Evolutionary conservation across 2,329 filamentous ascomycete species (phyloP).

Genomic region (Aaosphaeria arxii): DNA sequence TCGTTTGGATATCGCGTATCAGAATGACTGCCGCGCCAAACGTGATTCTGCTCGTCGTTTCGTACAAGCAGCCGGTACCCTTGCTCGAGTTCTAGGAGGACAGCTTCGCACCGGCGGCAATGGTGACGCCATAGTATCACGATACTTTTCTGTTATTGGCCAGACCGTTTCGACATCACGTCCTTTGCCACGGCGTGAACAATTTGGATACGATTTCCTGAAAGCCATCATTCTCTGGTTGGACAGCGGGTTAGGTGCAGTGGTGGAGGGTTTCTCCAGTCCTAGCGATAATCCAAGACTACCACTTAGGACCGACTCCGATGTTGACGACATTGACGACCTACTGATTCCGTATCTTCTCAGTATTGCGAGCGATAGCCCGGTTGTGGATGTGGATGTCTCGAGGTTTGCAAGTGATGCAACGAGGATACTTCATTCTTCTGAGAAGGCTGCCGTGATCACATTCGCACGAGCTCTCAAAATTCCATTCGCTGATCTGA

Average conservation of each 20-base stretch:
- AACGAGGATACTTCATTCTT: constrained; percentile 50
- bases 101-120: constrained; percentile 45
- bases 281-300: constrained; percentile 44
- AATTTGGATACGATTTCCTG: constrained; percentile 64
- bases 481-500: constrained; percentile 52
- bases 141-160: constrained; percentile 48
- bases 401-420: constrained; percentile 58
- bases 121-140: constrained; percentile 31
- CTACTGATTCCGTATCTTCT: constrained; percentile 59
- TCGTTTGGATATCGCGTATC: constrained; percentile 50
- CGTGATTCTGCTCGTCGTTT: constrained; percentile 58
- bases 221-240: constrained; percentile 63
- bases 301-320: constrained; percentile 52
- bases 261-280: constrained; percentile 57
- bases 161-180: constrained; percentile 41
- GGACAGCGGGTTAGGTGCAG: constrained; percentile 54
- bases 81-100: constrained; percentile 56
- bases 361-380: constrained; percentile 48
- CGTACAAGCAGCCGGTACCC: constrained; percentile 59
- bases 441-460: constrained; percentile 54
- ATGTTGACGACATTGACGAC: constrained; percentile 54
- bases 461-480: constrained; percentile 55
- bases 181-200: constrained; percentile 38
- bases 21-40: constrained; percentile 55
- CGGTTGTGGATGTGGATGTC: constrained; percentile 56